Base-by-base conservation (phyloP, 2,329 filamentous ascomycete species). In the Colletotrichum orbiculare region DNA sequence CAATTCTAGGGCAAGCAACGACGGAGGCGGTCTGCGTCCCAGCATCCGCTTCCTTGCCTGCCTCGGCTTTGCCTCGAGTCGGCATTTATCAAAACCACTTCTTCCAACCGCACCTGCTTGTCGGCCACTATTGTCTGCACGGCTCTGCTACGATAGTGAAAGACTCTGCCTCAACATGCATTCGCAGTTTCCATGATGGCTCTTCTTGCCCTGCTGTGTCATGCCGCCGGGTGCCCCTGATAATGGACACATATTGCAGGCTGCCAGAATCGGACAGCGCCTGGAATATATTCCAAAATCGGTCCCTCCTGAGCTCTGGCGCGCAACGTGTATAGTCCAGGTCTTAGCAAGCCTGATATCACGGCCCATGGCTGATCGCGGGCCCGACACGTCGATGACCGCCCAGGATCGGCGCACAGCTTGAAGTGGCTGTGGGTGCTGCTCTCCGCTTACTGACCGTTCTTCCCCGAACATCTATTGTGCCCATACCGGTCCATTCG, bases 401-500 rank as follows among this genome's bases (percentile, higher is more conserved):
- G 53, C 53, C 63, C 49, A 66, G 63, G 63, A 54, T 66, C 34
- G 33, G 53, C 59, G 63, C 63, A 66, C 53, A 66, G 63, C 54
- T 66, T 43, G 47, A 54, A 66, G 17, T 54, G 63, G 58, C 63
- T 64, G 63, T 66, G 59, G 59, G 60, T 64, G 59, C 35, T 60
- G 56, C 38, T 60, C 45, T 38, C 42, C 45, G 56, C 56, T 64
- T 42, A 60, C 45, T 60, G 45, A 49, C 45, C 45, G 46, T 46
- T 41, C 25, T 57, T n/a, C 35, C 12, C 35, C 34, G 46, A 42
- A 13, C 45, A 49, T 13, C 54, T 54, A 47, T 64, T 38, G 41
- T 34, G 47, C 41, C 38, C 35, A 38, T 48, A 49, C 37, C 25
- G 55, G 45, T 25, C 45, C 34, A 50, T 38, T 49, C 52, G 49